Percentiles rank a stretch among this genome's conserved stretches.
Conservation (phyloP, 75 land plant genomes). For the Adiantum capillusveneris region DNA sequence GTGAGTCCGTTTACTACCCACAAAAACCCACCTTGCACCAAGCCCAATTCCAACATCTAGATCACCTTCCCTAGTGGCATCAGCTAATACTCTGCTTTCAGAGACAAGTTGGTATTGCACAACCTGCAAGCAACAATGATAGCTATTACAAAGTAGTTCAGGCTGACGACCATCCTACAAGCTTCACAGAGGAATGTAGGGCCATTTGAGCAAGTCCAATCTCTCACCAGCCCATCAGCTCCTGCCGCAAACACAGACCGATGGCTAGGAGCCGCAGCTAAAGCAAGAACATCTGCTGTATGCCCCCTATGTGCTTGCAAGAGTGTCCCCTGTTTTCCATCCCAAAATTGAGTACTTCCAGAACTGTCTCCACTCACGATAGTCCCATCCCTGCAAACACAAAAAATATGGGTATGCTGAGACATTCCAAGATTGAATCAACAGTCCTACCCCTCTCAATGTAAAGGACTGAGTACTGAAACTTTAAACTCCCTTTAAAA, state of each 20-base stretch:
- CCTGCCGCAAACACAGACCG: conserved; percentile 87
- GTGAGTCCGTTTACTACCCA: conserved; percentile 74
- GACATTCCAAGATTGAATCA: too few relatives aligned
- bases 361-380: conserved; percentile 93
- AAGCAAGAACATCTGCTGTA: conserved; percentile 77
- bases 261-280: conserved; percentile 68
- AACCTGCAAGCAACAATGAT: conserved; percentile 40
- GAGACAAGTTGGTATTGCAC: conserved; percentile 28
- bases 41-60: conserved; percentile 16
- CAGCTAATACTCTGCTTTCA: conserved; percentile 17
- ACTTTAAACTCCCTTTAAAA: too few relatives aligned
- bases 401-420: too few relatives aligned
- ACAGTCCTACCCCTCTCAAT: too few relatives aligned
- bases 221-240: conserved; percentile 91
- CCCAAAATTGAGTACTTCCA: conserved; percentile 97
- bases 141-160: too few relatives aligned
- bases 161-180: too few relatives aligned
- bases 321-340: conserved; percentile 70
- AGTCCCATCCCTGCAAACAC: conserved; percentile 58
- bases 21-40: conserved; percentile 65
- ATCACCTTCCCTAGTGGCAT: neutral
- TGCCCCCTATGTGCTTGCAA: conserved; percentile 67
- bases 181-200: too few relatives aligned
- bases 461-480: too few relatives aligned
- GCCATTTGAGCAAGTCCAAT: too few relatives aligned